phyloP scores from a whole-genome alignment of 78 protist species.

The Chrysochromulina parva region DNA sequence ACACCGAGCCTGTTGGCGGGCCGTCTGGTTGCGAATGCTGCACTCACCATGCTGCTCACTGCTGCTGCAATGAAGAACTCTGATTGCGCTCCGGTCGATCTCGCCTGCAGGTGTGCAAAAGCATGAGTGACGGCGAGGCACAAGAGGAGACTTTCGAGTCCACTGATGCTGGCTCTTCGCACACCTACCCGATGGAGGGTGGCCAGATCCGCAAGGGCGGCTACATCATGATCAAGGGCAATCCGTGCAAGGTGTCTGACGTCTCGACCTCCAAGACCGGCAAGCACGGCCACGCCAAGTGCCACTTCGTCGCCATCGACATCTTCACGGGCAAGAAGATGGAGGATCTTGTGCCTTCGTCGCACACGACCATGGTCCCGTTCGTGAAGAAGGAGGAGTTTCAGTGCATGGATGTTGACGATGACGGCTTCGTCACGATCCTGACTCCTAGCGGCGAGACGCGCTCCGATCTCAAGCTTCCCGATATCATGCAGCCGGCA shows the following conservation, averaged over 20 bases:
- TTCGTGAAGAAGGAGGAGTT: conserved; percentile 79
- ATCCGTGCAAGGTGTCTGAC: conserved; percentile 85
- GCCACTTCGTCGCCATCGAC: conserved; percentile 86
- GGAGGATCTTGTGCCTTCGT: conserved; percentile 85
- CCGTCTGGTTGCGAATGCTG: no score
- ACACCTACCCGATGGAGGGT: conserved; percentile 69
- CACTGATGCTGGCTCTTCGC: conserved; percentile 39
- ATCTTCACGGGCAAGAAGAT: conserved; percentile 96
- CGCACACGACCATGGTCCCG: conserved; percentile 95
- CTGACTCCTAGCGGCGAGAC: conserved; percentile 59
- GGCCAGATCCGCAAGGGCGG: conserved; percentile 77
- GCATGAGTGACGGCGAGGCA: not conserved
- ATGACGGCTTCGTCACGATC: conserved; percentile 68
- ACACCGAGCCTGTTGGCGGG: no score
- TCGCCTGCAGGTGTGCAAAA: no score
- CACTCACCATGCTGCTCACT: no score
- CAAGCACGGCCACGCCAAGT: conserved; percentile 99
- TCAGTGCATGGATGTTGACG: conserved; percentile 70
- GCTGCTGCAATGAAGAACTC: no score
- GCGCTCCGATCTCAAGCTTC: conserved; percentile 69
- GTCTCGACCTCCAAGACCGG: conserved; percentile 96
- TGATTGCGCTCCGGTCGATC: no score
- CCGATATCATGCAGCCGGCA: not conserved
- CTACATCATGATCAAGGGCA: conserved; percentile 70
- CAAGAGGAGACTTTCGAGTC: conserved; percentile 24